phyloP scores from a whole-genome alignment of 306 rosid species.

The Fagus sylvatica region DNA sequence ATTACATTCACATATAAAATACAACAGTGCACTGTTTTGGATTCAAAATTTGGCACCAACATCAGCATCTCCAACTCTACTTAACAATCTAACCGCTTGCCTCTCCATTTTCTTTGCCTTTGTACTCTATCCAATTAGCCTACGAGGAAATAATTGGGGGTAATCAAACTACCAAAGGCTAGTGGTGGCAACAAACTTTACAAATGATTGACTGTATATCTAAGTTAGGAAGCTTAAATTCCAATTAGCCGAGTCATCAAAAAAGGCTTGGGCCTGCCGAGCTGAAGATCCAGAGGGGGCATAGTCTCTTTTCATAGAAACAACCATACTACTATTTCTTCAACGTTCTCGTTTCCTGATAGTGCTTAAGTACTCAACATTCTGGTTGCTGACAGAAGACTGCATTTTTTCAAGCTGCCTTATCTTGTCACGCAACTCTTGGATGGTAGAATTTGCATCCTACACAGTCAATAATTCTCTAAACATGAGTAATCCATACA shows the following conservation, averaged over 20 bases:
- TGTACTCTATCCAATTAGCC: neutral
- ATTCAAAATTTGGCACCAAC: no score
- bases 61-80: neutral
- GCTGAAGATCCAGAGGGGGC: no score
- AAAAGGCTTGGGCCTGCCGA: no score
- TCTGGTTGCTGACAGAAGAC: slow-evolving; percentile 20
- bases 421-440: slow-evolving; percentile 67
- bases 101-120: neutral
- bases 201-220: neutral
- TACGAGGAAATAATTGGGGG: no score
- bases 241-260: no score
- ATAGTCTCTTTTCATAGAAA: no score
- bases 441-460: slow-evolving; percentile 80
- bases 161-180: neutral
- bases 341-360: neutral
- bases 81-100: neutral
- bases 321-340: no score
- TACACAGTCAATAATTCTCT: slow-evolving; percentile 16
- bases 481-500: neutral
- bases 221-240: neutral
- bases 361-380: neutral
- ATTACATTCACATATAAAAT: no score
- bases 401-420: slow-evolving; percentile 48
- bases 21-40: no score
- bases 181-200: neutral